A percentile compares a stretch with the other conserved stretches of the same genome.
Conservation (phyloP, 2,329 filamentous ascomycete species). For the Fusarium chuoi region DNA sequence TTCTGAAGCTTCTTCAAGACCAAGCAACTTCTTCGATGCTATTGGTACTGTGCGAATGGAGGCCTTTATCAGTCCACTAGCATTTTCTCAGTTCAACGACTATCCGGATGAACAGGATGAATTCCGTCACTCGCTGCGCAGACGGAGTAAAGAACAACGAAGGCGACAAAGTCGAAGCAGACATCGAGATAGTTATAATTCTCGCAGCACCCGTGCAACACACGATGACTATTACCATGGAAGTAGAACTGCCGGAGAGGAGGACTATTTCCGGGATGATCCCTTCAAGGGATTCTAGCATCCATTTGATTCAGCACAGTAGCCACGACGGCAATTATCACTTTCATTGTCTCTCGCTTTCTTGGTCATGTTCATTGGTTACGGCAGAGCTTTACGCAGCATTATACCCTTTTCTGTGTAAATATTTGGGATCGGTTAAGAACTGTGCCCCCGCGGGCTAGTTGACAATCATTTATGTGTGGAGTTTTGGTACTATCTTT, state of each 20-base stretch:
- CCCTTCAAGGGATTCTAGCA: constrained; percentile 70
- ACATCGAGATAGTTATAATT: constrained; percentile 62
- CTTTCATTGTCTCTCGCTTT: constrained; percentile 31
- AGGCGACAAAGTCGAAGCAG: constrained; percentile 64
- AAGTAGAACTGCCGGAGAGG: constrained; percentile 60
- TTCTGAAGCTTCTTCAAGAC: constrained; percentile 64
- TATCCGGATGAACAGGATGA: constrained; percentile 63
- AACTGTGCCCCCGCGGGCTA: neutral
- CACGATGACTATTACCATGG: constrained; percentile 60
- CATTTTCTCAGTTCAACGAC: constrained; percentile 59
- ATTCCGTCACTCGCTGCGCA: constrained; percentile 57
- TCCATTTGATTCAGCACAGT: neutral
- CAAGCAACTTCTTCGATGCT: constrained; percentile 81
- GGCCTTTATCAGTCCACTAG: constrained; percentile 82
- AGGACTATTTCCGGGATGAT: constrained; percentile 69
- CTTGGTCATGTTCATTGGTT: constrained; percentile 13
- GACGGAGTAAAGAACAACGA: constrained; percentile 66
- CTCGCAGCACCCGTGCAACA: constrained; percentile 55
- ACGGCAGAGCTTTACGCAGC: constrained; percentile 17
- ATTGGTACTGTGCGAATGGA: constrained; percentile 96
- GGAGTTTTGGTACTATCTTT: constrained; percentile 27
- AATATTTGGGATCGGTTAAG: constrained; percentile 25
- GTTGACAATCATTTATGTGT: constrained; percentile 20
- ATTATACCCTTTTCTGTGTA: constrained; percentile 43
- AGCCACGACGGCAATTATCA: constrained; percentile 12